Conservation (phyloP, 2,329 filamentous ascomycete genomes). For the Fusarium sp. region DNA sequence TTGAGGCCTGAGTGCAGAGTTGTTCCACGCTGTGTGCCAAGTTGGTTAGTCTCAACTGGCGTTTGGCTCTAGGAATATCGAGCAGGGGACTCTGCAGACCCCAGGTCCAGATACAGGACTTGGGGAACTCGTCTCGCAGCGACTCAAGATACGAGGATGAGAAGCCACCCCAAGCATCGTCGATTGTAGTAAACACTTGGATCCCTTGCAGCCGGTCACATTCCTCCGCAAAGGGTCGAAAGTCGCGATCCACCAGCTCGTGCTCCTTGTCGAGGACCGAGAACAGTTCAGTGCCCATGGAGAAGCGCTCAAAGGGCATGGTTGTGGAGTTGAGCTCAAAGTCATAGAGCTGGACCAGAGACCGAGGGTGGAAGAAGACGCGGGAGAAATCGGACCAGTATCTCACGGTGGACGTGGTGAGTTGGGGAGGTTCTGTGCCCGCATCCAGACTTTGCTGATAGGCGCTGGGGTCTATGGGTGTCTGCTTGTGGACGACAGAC, state of each 20-base stretch:
- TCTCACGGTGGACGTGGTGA: constrained; percentile 76
- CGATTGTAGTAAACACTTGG: constrained; percentile 74
- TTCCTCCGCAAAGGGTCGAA: constrained; percentile 88
- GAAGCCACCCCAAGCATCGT: constrained; percentile 86
- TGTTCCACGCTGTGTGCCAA: constrained; percentile 74
- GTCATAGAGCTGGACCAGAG: constrained; percentile 85
- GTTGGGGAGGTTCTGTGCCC: constrained; percentile 69
- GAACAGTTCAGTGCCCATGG: constrained; percentile 82
- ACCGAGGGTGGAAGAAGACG: constrained; percentile 89
- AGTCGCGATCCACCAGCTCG: constrained; percentile 88
- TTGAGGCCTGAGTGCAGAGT: constrained; percentile 73
- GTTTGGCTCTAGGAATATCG: constrained; percentile 61
- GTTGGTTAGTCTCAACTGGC: constrained; percentile 70
- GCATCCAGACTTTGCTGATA: constrained; percentile 84
- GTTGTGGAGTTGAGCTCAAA: constrained; percentile 82
- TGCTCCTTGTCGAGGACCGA: constrained; percentile 75
- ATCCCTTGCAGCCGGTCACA: constrained; percentile 91
- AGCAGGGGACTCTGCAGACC: constrained; percentile 71
- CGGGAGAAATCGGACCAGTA: constrained; percentile 98
- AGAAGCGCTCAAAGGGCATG: constrained; percentile 89
- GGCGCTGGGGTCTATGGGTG: constrained; percentile 70
- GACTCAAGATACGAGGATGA: constrained; percentile 75
- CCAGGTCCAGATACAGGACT: constrained; percentile 87
- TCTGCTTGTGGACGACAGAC: constrained; percentile 72
- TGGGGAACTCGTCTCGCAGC: constrained; percentile 89